Base-by-base conservation (phyloP, 2,329 filamentous ascomycete species). In the Aschersonia sp. region DNA sequence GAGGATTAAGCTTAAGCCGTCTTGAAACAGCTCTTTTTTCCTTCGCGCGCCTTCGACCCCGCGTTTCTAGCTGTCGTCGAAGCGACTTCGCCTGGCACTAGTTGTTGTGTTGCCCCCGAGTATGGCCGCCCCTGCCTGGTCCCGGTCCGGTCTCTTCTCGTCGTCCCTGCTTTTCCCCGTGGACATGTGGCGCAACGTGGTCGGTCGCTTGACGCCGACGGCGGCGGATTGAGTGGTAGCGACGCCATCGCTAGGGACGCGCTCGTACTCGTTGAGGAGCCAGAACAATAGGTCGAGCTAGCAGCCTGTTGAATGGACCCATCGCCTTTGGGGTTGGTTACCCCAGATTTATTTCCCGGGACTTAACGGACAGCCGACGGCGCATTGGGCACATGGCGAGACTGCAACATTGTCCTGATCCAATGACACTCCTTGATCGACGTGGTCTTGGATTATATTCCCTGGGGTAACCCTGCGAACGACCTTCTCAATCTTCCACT, bases 371-470 rank as follows among this genome's bases (percentile, higher is more conserved):
- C 35, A 4, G 12, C 35, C 7, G 35, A 38, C 35, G 35, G 35
- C 35, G 35, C 35, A 38, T 38, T 38, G 35, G 35, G 35, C n/a
- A 9, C 47, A 43, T 48, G 47, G 47, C 43, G 43, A 48, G 43
- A 43, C 45, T 41, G 47, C 43, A 48, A 30, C 20, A 35, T 38
- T 20, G 20, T 20, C 20, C 20, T 20, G 20, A 20, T 20, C 20
- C 20, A 20, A 20, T 20, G 20, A 20, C 20, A 20, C 20, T 20
- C 20, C 20, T 20, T 7, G 35, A 38, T 38, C 35, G 35, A 38
- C 35, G 35, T 38, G 7, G 35, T 7, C 12, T 38, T 20, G 20
- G 20, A 20, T 20, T 20, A 1, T 20, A 20, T 20, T 20, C 20
- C 20, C 20, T 20, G 20, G 20, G 20, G 20, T 20, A 20, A 20